A percentile compares a stretch with the other conserved stretches of the same genome.
Conservation (phyloP, 2,329 filamentous ascomycete species). For the Arachnomyces sp. region DNA sequence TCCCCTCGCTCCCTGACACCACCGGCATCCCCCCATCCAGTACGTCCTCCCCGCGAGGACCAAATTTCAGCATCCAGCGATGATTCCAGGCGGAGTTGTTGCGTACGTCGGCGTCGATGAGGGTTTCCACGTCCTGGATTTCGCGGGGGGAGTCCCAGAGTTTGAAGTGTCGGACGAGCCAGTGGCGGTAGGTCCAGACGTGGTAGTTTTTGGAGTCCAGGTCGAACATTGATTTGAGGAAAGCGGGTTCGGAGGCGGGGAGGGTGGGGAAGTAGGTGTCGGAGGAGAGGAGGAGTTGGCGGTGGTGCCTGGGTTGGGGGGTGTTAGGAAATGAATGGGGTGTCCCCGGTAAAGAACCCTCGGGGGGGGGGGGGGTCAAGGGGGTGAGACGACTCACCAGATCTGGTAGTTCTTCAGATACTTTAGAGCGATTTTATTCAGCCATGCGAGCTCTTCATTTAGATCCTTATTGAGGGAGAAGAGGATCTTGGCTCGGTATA, state of each 20-base stretch:
- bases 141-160: slow-evolving; percentile 52
- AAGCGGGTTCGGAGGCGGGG: slow-evolving; percentile 59
- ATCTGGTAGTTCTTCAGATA: slow-evolving; percentile 99
- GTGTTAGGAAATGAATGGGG: slow-evolving; percentile 44
- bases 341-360: too few species aligned
- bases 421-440: slow-evolving; percentile 71
- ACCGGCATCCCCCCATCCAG: slow-evolving; percentile 31
- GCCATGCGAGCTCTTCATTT: slow-evolving; percentile 68
- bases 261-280: slow-evolving; percentile 43
- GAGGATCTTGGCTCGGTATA: slow-evolving; percentile 79
- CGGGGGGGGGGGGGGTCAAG: neutral
- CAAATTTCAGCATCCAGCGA: slow-evolving; percentile 86
- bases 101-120: slow-evolving; percentile 72
- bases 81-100: slow-evolving; percentile 99
- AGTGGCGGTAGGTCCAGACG: slow-evolving; percentile 90
- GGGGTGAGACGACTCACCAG: slow-evolving; percentile 48
- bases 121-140: slow-evolving; percentile 59
- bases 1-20: slow-evolving; percentile 15
- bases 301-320: slow-evolving; percentile 50
- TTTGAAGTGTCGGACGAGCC: slow-evolving; percentile 58
- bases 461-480: slow-evolving; percentile 58
- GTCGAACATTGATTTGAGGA: slow-evolving; percentile 70
- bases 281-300: slow-evolving; percentile 47
- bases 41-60: slow-evolving; percentile 42
- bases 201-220: slow-evolving; percentile 96